Evolutionary conservation across 2,329 filamentous ascomycete genomes (phyloP).

Genomic region (Trichophyton equinum): DNA sequence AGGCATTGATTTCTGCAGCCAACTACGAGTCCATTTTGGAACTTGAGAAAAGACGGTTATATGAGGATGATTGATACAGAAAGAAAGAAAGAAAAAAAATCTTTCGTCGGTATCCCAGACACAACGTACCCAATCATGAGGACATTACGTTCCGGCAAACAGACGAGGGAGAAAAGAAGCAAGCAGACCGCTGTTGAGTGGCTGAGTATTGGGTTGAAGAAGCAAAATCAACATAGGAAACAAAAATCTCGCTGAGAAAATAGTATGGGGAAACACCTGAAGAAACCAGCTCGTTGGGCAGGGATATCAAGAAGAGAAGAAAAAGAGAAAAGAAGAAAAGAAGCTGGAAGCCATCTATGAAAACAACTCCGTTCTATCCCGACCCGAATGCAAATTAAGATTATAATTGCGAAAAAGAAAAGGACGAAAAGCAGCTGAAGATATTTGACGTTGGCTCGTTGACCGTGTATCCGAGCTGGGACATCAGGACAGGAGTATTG

Average conservation of each 20-base stretch:
- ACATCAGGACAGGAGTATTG: neutral
- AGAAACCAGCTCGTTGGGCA: neutral
- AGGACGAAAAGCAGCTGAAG: neutral
- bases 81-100: neutral
- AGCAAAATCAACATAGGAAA: neutral
- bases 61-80: neutral
- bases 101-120: neutral
- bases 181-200: neutral
- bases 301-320: neutral
- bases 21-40: neutral
- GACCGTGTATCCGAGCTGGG: neutral
- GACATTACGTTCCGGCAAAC: no score
- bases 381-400: neutral
- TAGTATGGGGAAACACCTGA: neutral
- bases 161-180: neutral
- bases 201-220: neutral
- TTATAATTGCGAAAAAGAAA: neutral
- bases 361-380: neutral
- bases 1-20: neutral
- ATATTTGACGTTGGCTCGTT: neutral
- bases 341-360: neutral
- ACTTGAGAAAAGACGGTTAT: neutral
- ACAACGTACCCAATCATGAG: neutral
- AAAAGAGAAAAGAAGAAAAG: neutral
- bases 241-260: neutral